These are phyloP conservation scores for Talaromyces amestolkiae DNA, from an alignment of 2,329 filamentous ascomycete species.

Conservation along the genomic window DNA sequence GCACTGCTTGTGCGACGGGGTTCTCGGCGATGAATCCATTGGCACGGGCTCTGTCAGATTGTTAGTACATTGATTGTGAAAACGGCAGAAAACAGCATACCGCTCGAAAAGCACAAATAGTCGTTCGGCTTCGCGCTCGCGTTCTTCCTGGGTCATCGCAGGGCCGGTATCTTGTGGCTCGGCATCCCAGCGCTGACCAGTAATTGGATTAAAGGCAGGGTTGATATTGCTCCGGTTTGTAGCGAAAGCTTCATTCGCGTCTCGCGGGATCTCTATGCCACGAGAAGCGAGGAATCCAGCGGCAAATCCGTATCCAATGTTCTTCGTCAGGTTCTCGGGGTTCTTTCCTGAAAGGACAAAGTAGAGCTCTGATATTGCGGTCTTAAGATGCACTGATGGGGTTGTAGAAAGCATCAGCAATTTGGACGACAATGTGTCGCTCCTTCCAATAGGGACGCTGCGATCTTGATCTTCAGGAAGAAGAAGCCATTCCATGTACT, in stretches of 20 bases:
- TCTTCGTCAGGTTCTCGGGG: conserved; percentile 75
- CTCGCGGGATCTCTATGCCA: conserved; percentile 72
- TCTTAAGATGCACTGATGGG: conserved; percentile 69
- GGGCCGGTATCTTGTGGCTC: conserved; percentile 60
- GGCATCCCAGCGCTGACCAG: conserved; percentile 73
- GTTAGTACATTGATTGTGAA: background rate
- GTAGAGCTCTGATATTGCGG: conserved; percentile 72
- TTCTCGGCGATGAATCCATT: conserved; percentile 76
- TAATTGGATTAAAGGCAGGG: conserved; percentile 71
- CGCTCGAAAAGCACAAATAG: conserved; percentile 89
- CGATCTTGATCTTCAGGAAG: conserved; percentile 77
- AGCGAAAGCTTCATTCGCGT: conserved; percentile 57
- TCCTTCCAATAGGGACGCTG: conserved; percentile 71
- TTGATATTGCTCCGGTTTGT: conserved; percentile 28
- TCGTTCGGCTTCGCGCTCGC: conserved; percentile 83
- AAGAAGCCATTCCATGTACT: conserved; percentile 63
- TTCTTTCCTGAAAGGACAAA: conserved; percentile 85
- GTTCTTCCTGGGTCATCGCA: conserved; percentile 88
- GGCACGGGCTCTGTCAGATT: conserved; percentile 56
- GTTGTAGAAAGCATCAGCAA: conserved; percentile 76
- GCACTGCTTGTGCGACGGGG: conserved; percentile 67
- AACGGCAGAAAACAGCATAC: conserved; percentile 40
- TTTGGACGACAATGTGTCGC: conserved; percentile 69
- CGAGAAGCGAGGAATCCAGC: conserved; percentile 85
- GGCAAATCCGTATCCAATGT: conserved; percentile 92